phyloP scores from a whole-genome alignment of 139 green algal genomes.

The Yamagishiella unicocca region DNA sequence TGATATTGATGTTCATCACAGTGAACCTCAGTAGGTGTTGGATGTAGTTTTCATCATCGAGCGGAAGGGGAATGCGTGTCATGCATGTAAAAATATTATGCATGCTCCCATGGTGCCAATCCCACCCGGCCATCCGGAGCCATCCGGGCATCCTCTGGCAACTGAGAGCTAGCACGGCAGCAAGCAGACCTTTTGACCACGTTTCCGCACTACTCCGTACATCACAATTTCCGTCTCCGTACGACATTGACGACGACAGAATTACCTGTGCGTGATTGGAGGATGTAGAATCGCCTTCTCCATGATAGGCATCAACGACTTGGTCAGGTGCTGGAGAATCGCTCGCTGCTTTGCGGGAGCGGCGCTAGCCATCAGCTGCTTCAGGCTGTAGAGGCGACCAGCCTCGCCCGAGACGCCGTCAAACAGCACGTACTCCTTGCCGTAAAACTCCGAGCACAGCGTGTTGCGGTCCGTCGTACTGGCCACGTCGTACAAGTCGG shows the following conservation, averaged over 20 bases:
- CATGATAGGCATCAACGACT: constrained; percentile 74
- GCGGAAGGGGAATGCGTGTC: too few relatives aligned
- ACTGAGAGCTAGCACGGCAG: too few relatives aligned
- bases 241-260: neutral
- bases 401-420: constrained; percentile 56
- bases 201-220: too few relatives aligned
- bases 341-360: constrained; percentile 65
- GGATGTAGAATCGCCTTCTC: constrained; percentile 93
- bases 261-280: constrained; percentile 81
- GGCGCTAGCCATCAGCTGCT: constrained; percentile 64
- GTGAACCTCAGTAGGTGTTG: too few relatives aligned
- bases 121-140: too few relatives aligned
- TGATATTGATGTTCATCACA: too few relatives aligned
- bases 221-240: neutral
- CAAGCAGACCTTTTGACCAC: too few relatives aligned
- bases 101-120: too few relatives aligned
- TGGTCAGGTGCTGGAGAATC: constrained; percentile 77
- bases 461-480: constrained; percentile 67
- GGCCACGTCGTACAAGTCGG: constrained; percentile 82
- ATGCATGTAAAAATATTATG: too few relatives aligned
- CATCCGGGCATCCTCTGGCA: too few relatives aligned
- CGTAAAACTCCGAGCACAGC: constrained; percentile 87
- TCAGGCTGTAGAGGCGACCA: constrained; percentile 63
- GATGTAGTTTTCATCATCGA: too few relatives aligned
- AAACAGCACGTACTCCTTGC: constrained; percentile 85